Base-by-base conservation (phyloP, 2,329 filamentous ascomycete species). In the Bretziella fagacearum region DNA sequence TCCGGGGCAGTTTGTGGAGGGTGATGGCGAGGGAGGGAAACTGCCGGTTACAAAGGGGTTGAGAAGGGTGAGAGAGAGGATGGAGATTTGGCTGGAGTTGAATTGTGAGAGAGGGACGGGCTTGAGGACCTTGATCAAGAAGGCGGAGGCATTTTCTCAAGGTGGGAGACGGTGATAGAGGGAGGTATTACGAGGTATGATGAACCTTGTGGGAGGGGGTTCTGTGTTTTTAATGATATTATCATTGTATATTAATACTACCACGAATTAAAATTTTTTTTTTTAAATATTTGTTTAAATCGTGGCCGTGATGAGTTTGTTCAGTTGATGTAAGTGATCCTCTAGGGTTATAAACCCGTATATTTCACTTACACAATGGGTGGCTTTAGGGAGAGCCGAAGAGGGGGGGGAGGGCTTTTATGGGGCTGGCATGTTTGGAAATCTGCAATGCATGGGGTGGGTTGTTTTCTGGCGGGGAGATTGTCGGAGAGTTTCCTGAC, bases 81-180 rank as follows among this genome's bases (percentile, higher is more conserved):
- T 96, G 86, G 87, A 95, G 65, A 57, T 48, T 2, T 93, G 84
- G 81, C 64, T 96, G 47, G 79, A 81, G 63, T 70, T 60, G 7
- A 91, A 93, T 60, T 82, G 81, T 53, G 87, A 94, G 65, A 81
- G 78, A 57, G 87, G 87, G 0, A 64, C 82, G 57, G 62, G 84
- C 41, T 67, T 95, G 57, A 81, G 84, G 61, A 75, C 68, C 20
- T 64, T 79, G 29, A 68, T 93, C 54, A 70, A 70, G 51, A 81
- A 77, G 58, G 62, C 81, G 11, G 77, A 81, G 63, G 64, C 57
- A 2, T 64, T 64, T 58, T 61, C 65, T 1, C 65, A 60, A 56
- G 54, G 56, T 7, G 56, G 57, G 52, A 46, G n/a, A 18, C 20
- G 35, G 18, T 39, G 18, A 39, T n/a, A n/a, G n/a, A n/a, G n/a